phyloP scores from a whole-genome alignment of 805 yeast genomes.

The Saccharomycodes ludwigii region DNA sequence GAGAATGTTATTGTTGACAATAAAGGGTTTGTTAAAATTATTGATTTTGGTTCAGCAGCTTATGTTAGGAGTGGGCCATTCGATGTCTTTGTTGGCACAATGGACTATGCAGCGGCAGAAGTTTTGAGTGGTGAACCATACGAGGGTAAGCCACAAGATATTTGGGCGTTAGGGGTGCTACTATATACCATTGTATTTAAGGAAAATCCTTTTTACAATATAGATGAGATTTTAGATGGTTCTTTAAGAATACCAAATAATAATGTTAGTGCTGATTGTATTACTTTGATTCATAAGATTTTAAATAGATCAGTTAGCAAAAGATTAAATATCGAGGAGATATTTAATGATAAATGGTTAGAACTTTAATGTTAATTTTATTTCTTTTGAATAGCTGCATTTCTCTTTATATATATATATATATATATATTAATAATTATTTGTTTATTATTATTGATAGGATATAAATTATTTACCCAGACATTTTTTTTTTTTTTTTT shows the following conservation, averaged over 20 bases:
- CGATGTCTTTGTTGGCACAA: conserved; percentile 94
- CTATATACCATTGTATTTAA: conserved; percentile 82
- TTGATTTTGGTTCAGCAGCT: conserved; percentile 95
- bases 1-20: conserved; percentile 85
- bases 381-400: no score
- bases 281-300: conserved; percentile 48
- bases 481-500: no score
- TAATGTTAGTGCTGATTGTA: conserved; percentile 43
- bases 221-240: conserved; percentile 91
- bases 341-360: conserved; percentile 64
- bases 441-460: no score
- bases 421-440: not conserved
- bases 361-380: conserved; percentile 10
- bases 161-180: conserved; percentile 92
- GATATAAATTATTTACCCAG: no score
- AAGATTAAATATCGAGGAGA: conserved; percentile 66
- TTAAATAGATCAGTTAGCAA: conserved; percentile 52
- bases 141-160: conserved; percentile 89
- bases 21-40: conserved; percentile 67
- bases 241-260: conserved; percentile 42
- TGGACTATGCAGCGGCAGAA: conserved; percentile 97
- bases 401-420: not conserved
- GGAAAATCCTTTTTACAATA: conserved; percentile 91
- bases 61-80: conserved; percentile 85
- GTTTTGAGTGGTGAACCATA: conserved; percentile 81